Conservation (phyloP, 2,329 filamentous ascomycete species). For the Tolypocladium paradoxum region DNA sequence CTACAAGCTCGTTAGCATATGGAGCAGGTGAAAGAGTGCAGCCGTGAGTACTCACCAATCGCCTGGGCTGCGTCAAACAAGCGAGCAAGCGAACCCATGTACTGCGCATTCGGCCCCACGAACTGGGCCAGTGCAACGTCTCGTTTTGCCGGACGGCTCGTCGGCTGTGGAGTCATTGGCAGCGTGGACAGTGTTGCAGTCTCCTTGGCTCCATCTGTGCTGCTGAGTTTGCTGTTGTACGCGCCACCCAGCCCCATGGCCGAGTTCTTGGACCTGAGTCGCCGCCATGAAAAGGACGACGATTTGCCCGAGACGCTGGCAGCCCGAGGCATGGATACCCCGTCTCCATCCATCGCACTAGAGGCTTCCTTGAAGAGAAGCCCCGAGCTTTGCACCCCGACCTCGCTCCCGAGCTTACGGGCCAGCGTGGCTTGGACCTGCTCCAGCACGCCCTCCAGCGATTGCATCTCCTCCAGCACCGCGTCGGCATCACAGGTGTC, state of each 20-base stretch:
- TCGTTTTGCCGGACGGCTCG: slow-evolving; percentile 58
- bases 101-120: slow-evolving; percentile 73
- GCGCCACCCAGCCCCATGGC: slow-evolving; percentile 45
- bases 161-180: slow-evolving; percentile 61
- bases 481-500: slow-evolving; percentile 88
- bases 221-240: slow-evolving; percentile 25
- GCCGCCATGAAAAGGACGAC: slow-evolving; percentile 72
- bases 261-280: slow-evolving; percentile 82
- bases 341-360: slow-evolving; percentile 33
- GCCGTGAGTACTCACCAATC: slow-evolving; percentile 53
- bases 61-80: slow-evolving; percentile 90
- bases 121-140: slow-evolving; percentile 61
- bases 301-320: slow-evolving; percentile 58
- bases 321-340: slow-evolving; percentile 36
- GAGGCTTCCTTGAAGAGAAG: slow-evolving; percentile 64
- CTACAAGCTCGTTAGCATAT: slow-evolving; percentile 30
- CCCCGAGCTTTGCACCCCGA: slow-evolving; percentile 68
- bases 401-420: slow-evolving; percentile 87
- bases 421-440: slow-evolving; percentile 66
- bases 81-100: slow-evolving; percentile 82
- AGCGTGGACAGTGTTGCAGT: slow-evolving; percentile 55
- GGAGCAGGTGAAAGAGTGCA: too few relatives aligned
- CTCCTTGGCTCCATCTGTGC: slow-evolving; percentile 17
- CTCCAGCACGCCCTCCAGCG: slow-evolving; percentile 74
- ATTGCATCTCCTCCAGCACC: slow-evolving; percentile 87